phyloP scores from a whole-genome alignment of 2,329 filamentous ascomycete species.

The Penicillium italicum region DNA sequence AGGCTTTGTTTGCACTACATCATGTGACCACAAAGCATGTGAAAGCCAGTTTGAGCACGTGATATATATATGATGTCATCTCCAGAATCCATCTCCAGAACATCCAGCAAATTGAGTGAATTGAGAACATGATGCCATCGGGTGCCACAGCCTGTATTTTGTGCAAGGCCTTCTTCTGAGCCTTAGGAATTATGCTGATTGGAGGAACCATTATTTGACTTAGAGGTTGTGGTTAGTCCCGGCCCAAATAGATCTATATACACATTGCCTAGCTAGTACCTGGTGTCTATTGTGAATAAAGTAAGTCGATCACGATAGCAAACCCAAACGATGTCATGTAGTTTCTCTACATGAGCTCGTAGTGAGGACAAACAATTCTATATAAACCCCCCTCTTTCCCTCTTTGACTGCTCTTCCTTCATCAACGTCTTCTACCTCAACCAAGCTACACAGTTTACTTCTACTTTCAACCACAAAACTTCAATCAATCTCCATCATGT shows the following conservation, averaged over 20 bases:
- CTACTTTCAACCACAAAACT: constrained; percentile 6
- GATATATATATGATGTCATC: too few species aligned
- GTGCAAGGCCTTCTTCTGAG: neutral
- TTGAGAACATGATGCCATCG: neutral
- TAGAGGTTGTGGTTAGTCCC: neutral
- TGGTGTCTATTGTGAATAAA: constrained; percentile 1
- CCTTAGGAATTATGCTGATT: neutral
- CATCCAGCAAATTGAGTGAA: neutral
- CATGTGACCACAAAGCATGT: too few species aligned
- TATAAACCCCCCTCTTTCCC: constrained; percentile 21
- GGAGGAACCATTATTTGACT: neutral
- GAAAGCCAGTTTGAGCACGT: too few species aligned
- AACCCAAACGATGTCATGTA: constrained; percentile 23
- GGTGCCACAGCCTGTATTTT: neutral
- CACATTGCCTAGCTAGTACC: neutral
- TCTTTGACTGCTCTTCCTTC: neutral
- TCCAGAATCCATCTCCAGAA: too few species aligned
- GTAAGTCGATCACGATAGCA: neutral
- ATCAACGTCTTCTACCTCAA: neutral
- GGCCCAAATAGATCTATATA: neutral
- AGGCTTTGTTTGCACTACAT: too few species aligned
- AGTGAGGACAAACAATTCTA: constrained; percentile 9
- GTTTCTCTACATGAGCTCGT: neutral
- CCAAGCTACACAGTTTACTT: constrained; percentile 3
- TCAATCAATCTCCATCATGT: constrained; percentile 48